These are phyloP conservation scores for Fonsecaea pedrosoi DNA, from an alignment of 2,329 filamentous ascomycete species.

Conservation along the genomic window DNA sequence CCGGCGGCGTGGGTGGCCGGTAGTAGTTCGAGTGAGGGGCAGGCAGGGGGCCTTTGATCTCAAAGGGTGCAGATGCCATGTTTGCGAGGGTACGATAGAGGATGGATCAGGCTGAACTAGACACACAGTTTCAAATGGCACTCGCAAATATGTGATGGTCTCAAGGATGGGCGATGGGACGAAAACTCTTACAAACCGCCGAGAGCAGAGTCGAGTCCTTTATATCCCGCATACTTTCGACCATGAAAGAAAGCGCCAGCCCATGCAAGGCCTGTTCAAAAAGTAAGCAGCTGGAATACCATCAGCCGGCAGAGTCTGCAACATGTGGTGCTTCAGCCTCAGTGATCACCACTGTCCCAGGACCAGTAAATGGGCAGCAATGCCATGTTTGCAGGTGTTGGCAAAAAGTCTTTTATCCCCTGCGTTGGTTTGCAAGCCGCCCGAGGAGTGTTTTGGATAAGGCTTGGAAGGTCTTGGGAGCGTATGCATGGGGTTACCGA, in stretches of 20 bases:
- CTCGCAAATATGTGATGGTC: background rate
- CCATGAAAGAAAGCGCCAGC: background rate
- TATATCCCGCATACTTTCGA: background rate
- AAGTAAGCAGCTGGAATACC: background rate
- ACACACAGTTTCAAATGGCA: background rate
- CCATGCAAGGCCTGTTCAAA: background rate
- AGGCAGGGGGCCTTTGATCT: conserved; percentile 11
- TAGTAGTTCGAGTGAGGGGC: conserved; percentile 20
- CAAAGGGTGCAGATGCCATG: conserved; percentile 12
- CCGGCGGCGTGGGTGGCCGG: background rate
- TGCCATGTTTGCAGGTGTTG: background rate
- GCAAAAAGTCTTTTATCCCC: background rate
- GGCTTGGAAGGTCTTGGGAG: conserved; percentile 4
- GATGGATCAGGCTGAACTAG: background rate
- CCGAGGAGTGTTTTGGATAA: background rate
- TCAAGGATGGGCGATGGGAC: background rate
- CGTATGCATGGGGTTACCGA: background rate
- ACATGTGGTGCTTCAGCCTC: background rate
- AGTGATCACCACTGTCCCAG: background rate
- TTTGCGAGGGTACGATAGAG: background rate
- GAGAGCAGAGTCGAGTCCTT: background rate
- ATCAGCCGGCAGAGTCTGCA: background rate
- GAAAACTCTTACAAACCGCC: background rate
- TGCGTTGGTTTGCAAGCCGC: background rate
- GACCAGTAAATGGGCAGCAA: background rate